Conservation (phyloP, 805 yeast species). For the Wickerhamiella spandovensis region DNA sequence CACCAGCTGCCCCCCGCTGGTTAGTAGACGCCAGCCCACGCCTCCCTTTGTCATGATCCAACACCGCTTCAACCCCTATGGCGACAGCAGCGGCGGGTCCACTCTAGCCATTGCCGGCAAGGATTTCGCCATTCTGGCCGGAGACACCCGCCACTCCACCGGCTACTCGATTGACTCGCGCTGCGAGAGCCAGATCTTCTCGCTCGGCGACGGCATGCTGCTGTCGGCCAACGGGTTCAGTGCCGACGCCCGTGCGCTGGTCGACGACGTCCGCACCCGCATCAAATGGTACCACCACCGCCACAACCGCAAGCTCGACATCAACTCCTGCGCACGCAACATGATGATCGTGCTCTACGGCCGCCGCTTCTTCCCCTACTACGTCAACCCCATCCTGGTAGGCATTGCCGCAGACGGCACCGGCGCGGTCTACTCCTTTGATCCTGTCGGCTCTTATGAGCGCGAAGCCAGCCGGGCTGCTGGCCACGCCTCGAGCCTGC, state of each 20-base stretch:
- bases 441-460: conserved; percentile 96
- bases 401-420: conserved; percentile 86
- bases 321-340: conserved; percentile 73
- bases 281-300: conserved; percentile 83
- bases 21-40: too few relatives aligned
- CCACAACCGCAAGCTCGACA: conserved; percentile 54
- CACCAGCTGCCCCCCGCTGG: neutral
- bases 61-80: conserved; percentile 20
- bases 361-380: conserved; percentile 92
- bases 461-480: conserved; percentile 96
- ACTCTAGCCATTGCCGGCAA: conserved; percentile 95
- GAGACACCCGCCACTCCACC: conserved; percentile 93
- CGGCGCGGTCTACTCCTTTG: conserved; percentile 92
- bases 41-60: conserved; percentile 5
- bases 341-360: conserved; percentile 84
- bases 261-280: conserved; percentile 44
- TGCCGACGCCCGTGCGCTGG: conserved; percentile 83
- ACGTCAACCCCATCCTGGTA: conserved; percentile 87
- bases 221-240: conserved; percentile 93
- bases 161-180: conserved; percentile 92
- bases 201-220: conserved; percentile 75
- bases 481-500: conserved; percentile 91
- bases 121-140: conserved; percentile 93
- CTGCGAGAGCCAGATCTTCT: conserved; percentile 77
- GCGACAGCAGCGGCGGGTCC: conserved; percentile 72